Conservation (phyloP, 2,329 filamentous ascomycete species). For the Pyrenophora graminea region DNA sequence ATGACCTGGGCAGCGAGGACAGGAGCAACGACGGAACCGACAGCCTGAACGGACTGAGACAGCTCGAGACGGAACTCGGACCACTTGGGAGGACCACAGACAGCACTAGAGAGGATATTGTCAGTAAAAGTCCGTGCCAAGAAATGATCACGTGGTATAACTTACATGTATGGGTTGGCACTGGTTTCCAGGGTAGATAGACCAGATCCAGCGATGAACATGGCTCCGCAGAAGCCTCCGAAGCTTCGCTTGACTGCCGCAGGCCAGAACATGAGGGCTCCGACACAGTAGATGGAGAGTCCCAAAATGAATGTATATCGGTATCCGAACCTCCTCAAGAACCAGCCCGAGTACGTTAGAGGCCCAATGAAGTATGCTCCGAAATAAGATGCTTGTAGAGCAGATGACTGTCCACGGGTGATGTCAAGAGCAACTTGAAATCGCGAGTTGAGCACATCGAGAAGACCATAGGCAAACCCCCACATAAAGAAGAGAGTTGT, state of each 20-base stretch:
- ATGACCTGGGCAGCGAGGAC: conserved; percentile 74
- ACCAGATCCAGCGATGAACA: conserved; percentile 76
- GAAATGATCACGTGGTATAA: no score
- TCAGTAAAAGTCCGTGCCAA: no score
- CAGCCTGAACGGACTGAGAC: conserved; percentile 76
- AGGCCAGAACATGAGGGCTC: conserved; percentile 83
- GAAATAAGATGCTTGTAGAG: conserved; percentile 68
- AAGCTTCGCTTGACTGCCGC: conserved; percentile 74
- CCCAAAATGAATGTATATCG: conserved; percentile 80
- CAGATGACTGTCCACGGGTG: conserved; percentile 61
- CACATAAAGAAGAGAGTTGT: conserved; percentile 58
- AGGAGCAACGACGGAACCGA: conserved; percentile 74
- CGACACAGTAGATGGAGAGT: conserved; percentile 67
- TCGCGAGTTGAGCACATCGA: conserved; percentile 52
- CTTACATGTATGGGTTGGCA: conserved; percentile 62
- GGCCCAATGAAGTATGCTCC: conserved; percentile 61
- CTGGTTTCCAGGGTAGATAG: conserved; percentile 76
- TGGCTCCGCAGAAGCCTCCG: conserved; percentile 70
- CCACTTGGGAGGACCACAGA: conserved; percentile 74
- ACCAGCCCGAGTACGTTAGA: conserved; percentile 58
- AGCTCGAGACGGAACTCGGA: conserved; percentile 78
- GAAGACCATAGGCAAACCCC: conserved; percentile 54
- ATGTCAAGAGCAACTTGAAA: conserved; percentile 51
- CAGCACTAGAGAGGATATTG: conserved; percentile 21
- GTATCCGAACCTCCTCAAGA: conserved; percentile 76